Percentiles rank a stretch among this genome's conserved stretches.
phyloP scores from a whole-genome alignment of 2,329 filamentous ascomycete species.

The Pleomassaria siparia region DNA sequence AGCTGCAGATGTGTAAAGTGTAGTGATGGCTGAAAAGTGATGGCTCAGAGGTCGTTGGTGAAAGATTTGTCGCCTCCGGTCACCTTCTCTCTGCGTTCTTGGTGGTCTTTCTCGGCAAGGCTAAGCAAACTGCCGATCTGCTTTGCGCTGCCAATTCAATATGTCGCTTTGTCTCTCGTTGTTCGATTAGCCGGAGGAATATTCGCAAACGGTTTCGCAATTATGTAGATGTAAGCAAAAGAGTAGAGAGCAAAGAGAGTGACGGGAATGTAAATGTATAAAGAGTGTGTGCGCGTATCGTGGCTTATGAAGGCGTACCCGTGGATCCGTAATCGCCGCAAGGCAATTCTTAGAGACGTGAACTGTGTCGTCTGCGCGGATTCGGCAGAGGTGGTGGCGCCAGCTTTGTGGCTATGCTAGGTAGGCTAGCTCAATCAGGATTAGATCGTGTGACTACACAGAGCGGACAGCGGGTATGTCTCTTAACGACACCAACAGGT shows the following conservation, averaged over 20 bases:
- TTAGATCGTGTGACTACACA: too few species aligned
- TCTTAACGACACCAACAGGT: too few species aligned
- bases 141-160: not conserved
- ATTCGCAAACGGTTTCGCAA: not conserved
- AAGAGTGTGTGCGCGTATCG: not conserved
- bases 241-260: not conserved
- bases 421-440: not conserved
- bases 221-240: not conserved
- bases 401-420: not conserved
- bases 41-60: not conserved
- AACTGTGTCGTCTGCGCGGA: not conserved
- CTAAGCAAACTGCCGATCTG: not conserved
- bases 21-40: not conserved
- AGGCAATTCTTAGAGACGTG: not conserved
- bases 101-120: not conserved
- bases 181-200: not conserved
- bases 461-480: too few species aligned
- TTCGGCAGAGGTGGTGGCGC: not conserved
- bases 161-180: not conserved
- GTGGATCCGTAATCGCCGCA: not conserved
- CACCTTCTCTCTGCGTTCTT: not conserved
- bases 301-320: not conserved
- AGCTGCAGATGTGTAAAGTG: not conserved
- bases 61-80: not conserved
- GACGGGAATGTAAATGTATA: not conserved